Evolutionary conservation across 129 eudicot genomes (phyloP).

Genomic region (Centrapalus pauciflorus): DNA sequence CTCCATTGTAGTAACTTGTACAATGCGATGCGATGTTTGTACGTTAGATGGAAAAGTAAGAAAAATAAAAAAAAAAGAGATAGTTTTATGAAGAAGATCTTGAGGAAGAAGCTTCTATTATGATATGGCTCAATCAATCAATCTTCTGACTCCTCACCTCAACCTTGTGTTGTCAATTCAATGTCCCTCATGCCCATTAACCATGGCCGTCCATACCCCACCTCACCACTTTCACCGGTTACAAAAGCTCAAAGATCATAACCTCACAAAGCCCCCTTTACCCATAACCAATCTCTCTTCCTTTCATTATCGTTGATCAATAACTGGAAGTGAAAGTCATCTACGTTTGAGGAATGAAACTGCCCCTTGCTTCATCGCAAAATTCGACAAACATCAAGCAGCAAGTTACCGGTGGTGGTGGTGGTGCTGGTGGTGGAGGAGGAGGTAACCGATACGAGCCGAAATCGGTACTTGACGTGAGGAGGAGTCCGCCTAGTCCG

Average conservation of each 20-base stretch:
- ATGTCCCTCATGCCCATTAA: conserved; percentile 34
- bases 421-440: conserved; percentile 5
- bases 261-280: conserved; percentile 30
- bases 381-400: conserved; percentile 21
- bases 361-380: conserved; percentile 61
- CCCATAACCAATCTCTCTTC: background rate
- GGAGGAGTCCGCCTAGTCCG: conserved; percentile 70
- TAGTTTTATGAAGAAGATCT: conserved; percentile 18
- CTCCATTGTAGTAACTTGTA: background rate
- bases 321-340: background rate
- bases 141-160: conserved; percentile 15
- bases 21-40: background rate
- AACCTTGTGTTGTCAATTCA: conserved; percentile 32
- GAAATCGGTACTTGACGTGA: conserved; percentile 83
- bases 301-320: background rate
- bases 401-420: conserved; percentile 6
- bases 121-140: conserved; percentile 27
- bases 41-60: background rate
- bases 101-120: conserved; percentile 44
- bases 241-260: conserved; percentile 65
- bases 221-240: conserved; percentile 26
- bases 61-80: no score
- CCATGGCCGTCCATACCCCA: conserved; percentile 40
- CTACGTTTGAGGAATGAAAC: conserved; percentile 68
- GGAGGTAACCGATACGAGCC: conserved; percentile 67